Percentiles rank a stretch among this genome's conserved stretches.
Evolutionary conservation across 441 rosid genomes (phyloP).

Genomic region (Brassica hybrid): DNA sequence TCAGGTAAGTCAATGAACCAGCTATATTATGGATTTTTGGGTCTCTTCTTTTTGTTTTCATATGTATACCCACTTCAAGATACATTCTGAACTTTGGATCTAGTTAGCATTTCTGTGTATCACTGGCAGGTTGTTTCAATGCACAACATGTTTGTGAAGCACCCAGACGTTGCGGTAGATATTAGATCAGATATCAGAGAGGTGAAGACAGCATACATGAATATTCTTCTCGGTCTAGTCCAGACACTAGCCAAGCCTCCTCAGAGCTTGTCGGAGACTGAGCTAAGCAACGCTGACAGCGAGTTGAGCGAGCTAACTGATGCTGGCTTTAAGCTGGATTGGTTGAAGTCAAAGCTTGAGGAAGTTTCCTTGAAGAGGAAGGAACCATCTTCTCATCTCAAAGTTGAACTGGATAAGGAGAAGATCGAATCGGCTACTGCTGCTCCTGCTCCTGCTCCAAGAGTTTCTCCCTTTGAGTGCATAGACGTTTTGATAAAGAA

Average conservation of each 20-base stretch:
- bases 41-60: neutral
- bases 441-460: neutral
- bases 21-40: neutral
- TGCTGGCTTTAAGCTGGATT: conserved; percentile 16
- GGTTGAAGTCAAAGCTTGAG: conserved; percentile 19
- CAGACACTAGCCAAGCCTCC: neutral
- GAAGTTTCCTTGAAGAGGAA: conserved; percentile 7
- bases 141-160: neutral
- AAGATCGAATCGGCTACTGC: no score
- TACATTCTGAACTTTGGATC: neutral
- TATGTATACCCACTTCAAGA: no score
- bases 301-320: neutral
- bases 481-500: neutral
- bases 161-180: neutral
- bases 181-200: neutral
- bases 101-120: neutral
- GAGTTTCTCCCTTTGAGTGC: neutral
- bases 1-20: conserved; percentile 5
- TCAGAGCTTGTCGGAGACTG: neutral
- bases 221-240: conserved; percentile 6
- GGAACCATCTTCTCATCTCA: neutral
- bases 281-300: neutral
- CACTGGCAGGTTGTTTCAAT: neutral
- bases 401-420: neutral
- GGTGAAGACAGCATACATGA: conserved; percentile 18